A percentile compares a stretch with the other conserved stretches of the same genome.
phyloP scores from a whole-genome alignment of 202 grass and related monocot genomes.

The Bolboschoenoplectus hybrid region DNA sequence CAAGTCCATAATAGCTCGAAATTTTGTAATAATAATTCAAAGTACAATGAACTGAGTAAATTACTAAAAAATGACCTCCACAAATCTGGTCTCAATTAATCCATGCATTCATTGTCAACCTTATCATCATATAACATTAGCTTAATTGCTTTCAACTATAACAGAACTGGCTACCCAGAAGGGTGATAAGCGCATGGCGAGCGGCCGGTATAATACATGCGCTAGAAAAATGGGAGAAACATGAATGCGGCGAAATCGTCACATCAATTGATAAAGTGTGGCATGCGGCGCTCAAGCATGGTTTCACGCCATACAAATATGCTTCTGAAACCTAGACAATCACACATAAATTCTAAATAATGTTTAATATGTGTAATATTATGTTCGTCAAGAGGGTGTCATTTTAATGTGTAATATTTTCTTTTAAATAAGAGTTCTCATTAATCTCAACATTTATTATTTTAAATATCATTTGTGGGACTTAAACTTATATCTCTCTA shows the following conservation, averaged over 20 bases:
- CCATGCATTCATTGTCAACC: neutral
- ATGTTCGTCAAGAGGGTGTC: neutral
- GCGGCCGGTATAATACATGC: slow-evolving; percentile 78
- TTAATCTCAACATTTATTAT: too few species aligned
- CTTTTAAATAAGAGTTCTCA: too few species aligned
- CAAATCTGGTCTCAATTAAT: neutral
- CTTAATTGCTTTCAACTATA: neutral
- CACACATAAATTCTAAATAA: neutral
- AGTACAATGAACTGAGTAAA: neutral
- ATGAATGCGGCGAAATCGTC: slow-evolving; percentile 68
- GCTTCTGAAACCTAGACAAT: neutral
- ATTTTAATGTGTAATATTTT: neutral
- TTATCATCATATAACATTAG: neutral
- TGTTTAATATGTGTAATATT: slow-evolving; percentile 3
- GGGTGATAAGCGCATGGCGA: slow-evolving; percentile 84
- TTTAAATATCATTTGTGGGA: too few species aligned
- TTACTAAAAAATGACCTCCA: neutral
- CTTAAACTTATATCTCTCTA: too few species aligned
- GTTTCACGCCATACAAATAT: slow-evolving; percentile 58
- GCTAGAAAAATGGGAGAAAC: slow-evolving; percentile 57
- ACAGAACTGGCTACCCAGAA: slow-evolving; percentile 79
- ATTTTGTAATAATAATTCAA: neutral
- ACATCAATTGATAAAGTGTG: slow-evolving; percentile 59
- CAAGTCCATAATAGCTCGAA: neutral
- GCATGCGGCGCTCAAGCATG: slow-evolving; percentile 55